Percentiles rank a stretch among this genome's conserved stretches.
Evolutionary conservation across 2,329 filamentous ascomycete genomes (phyloP).

Genomic region (Alternaria sp.): DNA sequence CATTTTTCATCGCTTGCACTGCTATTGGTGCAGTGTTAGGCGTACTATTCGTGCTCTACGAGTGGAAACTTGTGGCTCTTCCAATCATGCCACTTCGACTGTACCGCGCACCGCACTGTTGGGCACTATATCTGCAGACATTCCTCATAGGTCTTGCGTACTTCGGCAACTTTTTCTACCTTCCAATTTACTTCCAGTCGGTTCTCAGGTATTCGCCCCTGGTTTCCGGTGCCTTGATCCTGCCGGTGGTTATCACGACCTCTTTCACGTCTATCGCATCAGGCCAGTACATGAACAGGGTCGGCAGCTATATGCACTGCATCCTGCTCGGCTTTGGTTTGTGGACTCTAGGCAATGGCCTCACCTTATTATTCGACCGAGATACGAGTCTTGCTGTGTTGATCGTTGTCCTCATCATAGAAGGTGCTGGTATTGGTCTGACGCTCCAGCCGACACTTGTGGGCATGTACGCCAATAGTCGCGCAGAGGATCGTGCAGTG

Average conservation of each 20-base stretch:
- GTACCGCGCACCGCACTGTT: slow-evolving; percentile 64
- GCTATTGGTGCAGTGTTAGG: slow-evolving; percentile 58
- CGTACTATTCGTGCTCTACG: slow-evolving; percentile 62
- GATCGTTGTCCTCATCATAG: slow-evolving; percentile 62
- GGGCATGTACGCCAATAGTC: slow-evolving; percentile 61
- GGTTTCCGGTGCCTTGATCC: slow-evolving; percentile 60
- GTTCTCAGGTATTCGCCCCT: slow-evolving; percentile 58
- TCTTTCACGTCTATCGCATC: slow-evolving; percentile 27
- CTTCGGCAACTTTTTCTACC: slow-evolving; percentile 67
- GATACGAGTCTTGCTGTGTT: slow-evolving; percentile 58
- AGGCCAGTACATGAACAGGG: slow-evolving; percentile 30
- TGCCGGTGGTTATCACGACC: slow-evolving; percentile 52
- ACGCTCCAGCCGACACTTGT: slow-evolving; percentile 64
- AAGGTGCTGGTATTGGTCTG: slow-evolving; percentile 58
- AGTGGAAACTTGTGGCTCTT: slow-evolving; percentile 65
- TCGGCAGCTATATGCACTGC: slow-evolving; percentile 31
- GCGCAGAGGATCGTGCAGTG: slow-evolving; percentile 66
- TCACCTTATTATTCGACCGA: slow-evolving; percentile 61
- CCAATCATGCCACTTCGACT: slow-evolving; percentile 68
- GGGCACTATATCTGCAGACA: slow-evolving; percentile 65
- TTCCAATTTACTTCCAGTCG: slow-evolving; percentile 71
- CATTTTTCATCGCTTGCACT: slow-evolving; percentile 68
- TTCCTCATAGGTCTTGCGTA: slow-evolving; percentile 69
- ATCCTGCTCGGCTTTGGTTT: slow-evolving; percentile 51
- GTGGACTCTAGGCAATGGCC: slow-evolving; percentile 63